Conservation (phyloP, 306 rosid genomes). For the Macrotyloma uniflorum region DNA sequence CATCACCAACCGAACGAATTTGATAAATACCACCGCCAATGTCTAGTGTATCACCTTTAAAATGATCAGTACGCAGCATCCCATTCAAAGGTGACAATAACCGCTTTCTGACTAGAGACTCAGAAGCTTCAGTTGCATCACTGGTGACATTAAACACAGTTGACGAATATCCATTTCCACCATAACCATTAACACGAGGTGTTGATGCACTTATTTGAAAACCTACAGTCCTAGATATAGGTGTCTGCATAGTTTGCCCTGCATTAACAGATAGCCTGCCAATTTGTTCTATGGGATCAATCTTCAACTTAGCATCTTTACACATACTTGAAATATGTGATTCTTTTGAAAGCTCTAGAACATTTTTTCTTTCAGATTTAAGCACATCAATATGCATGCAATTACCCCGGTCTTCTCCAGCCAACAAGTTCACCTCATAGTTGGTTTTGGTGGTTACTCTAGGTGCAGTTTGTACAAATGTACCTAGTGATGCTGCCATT, state of each 20-base stretch:
- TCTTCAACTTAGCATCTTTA: slow-evolving; percentile 52
- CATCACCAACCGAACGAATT: slow-evolving; percentile 35
- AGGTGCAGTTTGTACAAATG: slow-evolving; percentile 55
- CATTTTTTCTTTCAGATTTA: slow-evolving; percentile 44
- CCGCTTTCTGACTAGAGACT: slow-evolving; percentile 49
- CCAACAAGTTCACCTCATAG: slow-evolving; percentile 59
- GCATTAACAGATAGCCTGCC: slow-evolving; percentile 47
- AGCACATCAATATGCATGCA: slow-evolving; percentile 47
- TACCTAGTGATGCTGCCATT: slow-evolving; percentile 56
- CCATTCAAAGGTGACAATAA: slow-evolving; percentile 66
- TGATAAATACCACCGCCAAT: slow-evolving; percentile 43
- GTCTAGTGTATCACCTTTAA: slow-evolving; percentile 46
- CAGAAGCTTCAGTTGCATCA: slow-evolving; percentile 43
- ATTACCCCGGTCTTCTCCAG: slow-evolving; percentile 51
- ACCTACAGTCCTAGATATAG: slow-evolving; percentile 64
- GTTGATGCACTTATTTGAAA: slow-evolving; percentile 54
- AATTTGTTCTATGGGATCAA: slow-evolving; percentile 45
- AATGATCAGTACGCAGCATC: slow-evolving; percentile 53
- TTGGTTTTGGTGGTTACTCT: slow-evolving; percentile 48
- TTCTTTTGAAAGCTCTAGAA: slow-evolving; percentile 49
- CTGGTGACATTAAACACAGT: slow-evolving; percentile 32
- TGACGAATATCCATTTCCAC: slow-evolving; percentile 48
- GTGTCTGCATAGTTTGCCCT: slow-evolving; percentile 46
- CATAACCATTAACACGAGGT: slow-evolving; percentile 42
- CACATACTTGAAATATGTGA: slow-evolving; percentile 36